These are phyloP conservation scores for Starmerella floricola DNA, from an alignment of 805 yeast genomes.

Conservation along the genomic window DNA sequence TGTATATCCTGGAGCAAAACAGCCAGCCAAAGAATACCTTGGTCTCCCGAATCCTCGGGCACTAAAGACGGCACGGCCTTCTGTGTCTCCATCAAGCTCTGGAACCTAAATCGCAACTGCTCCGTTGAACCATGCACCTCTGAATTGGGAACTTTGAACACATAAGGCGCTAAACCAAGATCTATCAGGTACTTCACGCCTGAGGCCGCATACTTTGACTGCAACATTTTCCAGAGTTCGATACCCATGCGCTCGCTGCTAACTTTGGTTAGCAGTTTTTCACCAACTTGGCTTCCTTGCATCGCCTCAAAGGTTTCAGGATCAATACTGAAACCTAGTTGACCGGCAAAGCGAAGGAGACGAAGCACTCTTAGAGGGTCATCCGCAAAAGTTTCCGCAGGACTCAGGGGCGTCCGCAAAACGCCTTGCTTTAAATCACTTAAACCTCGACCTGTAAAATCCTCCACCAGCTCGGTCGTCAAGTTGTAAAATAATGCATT, in stretches of 20 bases:
- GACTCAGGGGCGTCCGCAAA: constrained; percentile 77
- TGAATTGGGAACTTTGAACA: constrained; percentile 33
- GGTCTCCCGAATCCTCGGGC: constrained; percentile 8
- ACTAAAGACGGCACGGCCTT: not conserved
- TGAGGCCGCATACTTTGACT: constrained; percentile 46
- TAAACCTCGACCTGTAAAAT: constrained; percentile 66
- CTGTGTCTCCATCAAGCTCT: constrained; percentile 3
- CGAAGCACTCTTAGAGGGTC: constrained; percentile 88
- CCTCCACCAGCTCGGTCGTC: constrained; percentile 58
- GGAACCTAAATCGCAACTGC: not conserved
- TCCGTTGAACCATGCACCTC: not conserved
- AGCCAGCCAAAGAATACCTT: constrained; percentile 36
- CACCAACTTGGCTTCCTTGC: constrained; percentile 45
- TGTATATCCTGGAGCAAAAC: constrained; percentile 35
- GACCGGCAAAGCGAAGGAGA: constrained; percentile 71
- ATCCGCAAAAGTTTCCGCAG: constrained; percentile 74
- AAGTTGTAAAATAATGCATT: constrained; percentile 87
- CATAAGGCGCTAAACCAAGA: constrained; percentile 43
- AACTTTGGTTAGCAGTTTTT: constrained; percentile 56
- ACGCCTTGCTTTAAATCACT: constrained; percentile 58
- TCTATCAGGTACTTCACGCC: constrained; percentile 51
- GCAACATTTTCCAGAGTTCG: constrained; percentile 68
- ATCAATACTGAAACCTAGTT: constrained; percentile 59
- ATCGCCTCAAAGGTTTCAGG: constrained; percentile 47
- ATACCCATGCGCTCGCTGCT: constrained; percentile 83